Conservation (phyloP, 352 stramenopile species). For the Phytophthora nicotianae region DNA sequence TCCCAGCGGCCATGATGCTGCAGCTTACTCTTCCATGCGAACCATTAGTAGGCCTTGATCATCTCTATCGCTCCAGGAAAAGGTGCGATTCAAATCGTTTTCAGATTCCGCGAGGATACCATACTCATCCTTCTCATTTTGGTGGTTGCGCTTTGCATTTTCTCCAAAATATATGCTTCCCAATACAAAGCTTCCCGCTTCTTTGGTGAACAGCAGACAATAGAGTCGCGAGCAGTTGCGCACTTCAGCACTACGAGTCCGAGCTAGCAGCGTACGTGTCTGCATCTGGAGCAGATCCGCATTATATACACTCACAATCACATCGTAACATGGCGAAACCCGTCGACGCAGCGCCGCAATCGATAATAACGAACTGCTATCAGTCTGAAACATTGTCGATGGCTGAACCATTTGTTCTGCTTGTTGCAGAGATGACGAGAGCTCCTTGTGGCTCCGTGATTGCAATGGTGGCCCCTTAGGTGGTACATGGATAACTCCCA, state of each 20-base stretch:
- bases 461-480: slow-evolving; percentile 9
- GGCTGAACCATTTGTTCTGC: neutral
- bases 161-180: slow-evolving; percentile 43
- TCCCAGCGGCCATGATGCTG: neutral
- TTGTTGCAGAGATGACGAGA: neutral
- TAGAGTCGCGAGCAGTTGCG: slow-evolving; percentile 56
- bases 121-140: slow-evolving; percentile 22
- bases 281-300: slow-evolving; percentile 17
- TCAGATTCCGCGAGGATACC: slow-evolving; percentile 18
- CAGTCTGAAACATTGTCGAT: neutral
- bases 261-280: slow-evolving; percentile 23
- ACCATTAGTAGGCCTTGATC: slow-evolving; percentile 19
- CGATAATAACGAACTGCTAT: slow-evolving; percentile 7
- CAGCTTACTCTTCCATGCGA: slow-evolving; percentile 44
- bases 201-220: slow-evolving; percentile 49
- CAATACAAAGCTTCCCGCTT: slow-evolving; percentile 40
- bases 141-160: slow-evolving; percentile 20
- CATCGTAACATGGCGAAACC: slow-evolving; percentile 26
- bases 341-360: slow-evolving; percentile 25
- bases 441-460: slow-evolving; percentile 2
- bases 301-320: slow-evolving; percentile 50
- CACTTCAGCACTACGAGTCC: slow-evolving; percentile 23
- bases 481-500: neutral
- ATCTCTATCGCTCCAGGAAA: slow-evolving; percentile 23
- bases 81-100: slow-evolving; percentile 12